These are phyloP conservation scores for Achaetomiella virescens DNA, from an alignment of 495 filamentous ascomycete genomes.

Conservation along the genomic window DNA sequence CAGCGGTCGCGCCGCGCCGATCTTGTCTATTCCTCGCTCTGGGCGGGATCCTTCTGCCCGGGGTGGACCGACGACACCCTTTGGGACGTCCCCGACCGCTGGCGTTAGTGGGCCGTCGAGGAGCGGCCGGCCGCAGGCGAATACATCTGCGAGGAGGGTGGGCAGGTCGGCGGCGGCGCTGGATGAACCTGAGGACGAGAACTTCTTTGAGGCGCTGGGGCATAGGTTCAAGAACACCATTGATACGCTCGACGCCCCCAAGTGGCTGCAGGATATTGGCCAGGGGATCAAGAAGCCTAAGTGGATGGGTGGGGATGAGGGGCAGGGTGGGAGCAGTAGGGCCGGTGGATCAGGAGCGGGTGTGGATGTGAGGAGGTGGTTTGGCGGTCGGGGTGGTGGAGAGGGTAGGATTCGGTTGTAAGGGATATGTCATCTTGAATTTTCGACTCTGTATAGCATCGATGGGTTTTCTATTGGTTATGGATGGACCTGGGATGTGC, in stretches of 20 bases:
- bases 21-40: conserved; percentile 30
- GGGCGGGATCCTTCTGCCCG: conserved; percentile 10
- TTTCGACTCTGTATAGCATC: neutral
- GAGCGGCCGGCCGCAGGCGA: conserved; percentile 24
- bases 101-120: conserved; percentile 4
- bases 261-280: conserved; percentile 66
- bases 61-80: conserved; percentile 31
- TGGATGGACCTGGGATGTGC: conserved; percentile 1
- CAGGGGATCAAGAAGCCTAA: conserved; percentile 66
- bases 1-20: conserved; percentile 28
- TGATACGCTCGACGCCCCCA: conserved; percentile 73
- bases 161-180: conserved; percentile 15
- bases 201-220: conserved; percentile 73
- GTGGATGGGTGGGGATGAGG: conserved; percentile 64
- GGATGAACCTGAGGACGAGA: conserved; percentile 62
- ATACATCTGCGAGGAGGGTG: conserved; percentile 27
- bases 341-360: conserved; percentile 17
- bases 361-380: conserved; percentile 40
- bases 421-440: neutral
- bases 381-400: conserved; percentile 36
- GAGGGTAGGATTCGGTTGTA: conserved; percentile 24
- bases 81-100: conserved; percentile 36
- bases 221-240: conserved; percentile 88
- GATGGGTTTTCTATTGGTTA: neutral
- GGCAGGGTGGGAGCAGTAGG: conserved; percentile 1